Conservation (phyloP, 2,329 filamentous ascomycete species). For the Monosporascus sp. region DNA sequence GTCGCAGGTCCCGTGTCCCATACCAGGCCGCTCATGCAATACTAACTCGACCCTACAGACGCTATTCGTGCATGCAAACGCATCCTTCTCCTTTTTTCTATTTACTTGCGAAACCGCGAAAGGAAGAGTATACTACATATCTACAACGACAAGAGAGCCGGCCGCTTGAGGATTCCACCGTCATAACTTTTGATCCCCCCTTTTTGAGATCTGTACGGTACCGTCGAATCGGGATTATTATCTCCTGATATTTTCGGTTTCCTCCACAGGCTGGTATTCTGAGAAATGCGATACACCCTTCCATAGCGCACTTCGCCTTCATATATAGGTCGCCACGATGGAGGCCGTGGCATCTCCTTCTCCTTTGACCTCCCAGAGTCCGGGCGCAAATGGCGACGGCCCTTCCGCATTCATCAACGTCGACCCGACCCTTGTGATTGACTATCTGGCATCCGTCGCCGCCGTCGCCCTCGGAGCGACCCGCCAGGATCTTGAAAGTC, state of each 20-base stretch:
- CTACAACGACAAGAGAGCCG: neutral
- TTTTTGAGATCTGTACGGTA: neutral
- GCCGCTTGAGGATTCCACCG: neutral
- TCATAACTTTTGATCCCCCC: neutral
- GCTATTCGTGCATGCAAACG: neutral
- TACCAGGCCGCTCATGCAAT: neutral
- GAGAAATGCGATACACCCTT: conserved; percentile 17
- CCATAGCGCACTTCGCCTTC: conserved; percentile 12
- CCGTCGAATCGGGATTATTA: neutral
- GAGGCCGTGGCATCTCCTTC: conserved; percentile 47
- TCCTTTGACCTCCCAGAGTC: conserved; percentile 34
- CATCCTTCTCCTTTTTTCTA: neutral
- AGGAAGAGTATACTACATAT: neutral
- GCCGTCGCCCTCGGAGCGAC: conserved; percentile 70
- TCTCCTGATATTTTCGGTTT: conserved; percentile 7
- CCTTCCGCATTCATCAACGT: conserved; percentile 47
- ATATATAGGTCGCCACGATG: conserved; percentile 35
- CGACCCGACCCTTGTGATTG: conserved; percentile 65
- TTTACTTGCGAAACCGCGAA: neutral
- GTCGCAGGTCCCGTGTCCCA: neutral
- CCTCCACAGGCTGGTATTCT: conserved; percentile 10
- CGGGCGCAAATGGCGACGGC: conserved; percentile 42
- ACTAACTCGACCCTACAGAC: neutral
- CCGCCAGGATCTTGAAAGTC: conserved; percentile 70
- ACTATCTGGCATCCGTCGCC: conserved; percentile 67